Percentiles rank a stretch among this genome's conserved stretches.
Evolutionary conservation across 345 rosid species (phyloP).

Genomic region (Lagerstroemia speciosa): DNA sequence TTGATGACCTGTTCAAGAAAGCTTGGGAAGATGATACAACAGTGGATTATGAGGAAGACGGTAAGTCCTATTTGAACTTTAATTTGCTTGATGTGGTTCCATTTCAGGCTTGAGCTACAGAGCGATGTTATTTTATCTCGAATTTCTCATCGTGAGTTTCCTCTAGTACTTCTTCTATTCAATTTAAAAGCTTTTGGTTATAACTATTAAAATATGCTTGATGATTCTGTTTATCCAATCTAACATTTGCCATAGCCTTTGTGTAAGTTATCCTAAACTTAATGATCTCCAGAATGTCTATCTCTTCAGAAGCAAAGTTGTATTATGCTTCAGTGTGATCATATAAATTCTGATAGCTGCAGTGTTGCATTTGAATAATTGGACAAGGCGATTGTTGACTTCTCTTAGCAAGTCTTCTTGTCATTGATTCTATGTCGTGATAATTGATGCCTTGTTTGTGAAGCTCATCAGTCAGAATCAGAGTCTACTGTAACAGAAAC

Average conservation of each 20-base stretch:
- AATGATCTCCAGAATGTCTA: not conserved
- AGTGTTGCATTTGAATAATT: not conserved
- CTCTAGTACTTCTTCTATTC: not conserved
- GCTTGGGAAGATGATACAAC: constrained; percentile 83
- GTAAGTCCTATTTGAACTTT: constrained; percentile 15
- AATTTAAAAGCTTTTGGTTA: not conserved
- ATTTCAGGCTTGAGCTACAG: not conserved
- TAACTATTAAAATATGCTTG: not conserved
- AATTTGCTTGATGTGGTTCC: not conserved
- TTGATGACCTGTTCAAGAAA: constrained; percentile 77
- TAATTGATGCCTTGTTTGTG: constrained; percentile 10
- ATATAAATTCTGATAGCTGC: not conserved
- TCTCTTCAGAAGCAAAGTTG: not conserved
- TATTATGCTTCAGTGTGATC: not conserved
- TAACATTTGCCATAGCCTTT: not conserved
- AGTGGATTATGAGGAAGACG: constrained; percentile 44
- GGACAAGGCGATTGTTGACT: not conserved
- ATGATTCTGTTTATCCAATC: not conserved
- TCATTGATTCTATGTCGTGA: not conserved
- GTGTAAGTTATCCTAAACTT: not conserved
- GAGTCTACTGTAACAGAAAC: constrained; percentile 36
- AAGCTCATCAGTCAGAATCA: constrained; percentile 37
- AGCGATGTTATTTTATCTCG: not conserved
- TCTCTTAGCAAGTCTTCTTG: not conserved
- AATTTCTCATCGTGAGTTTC: not conserved